Percentiles rank a stretch among this genome's conserved stretches.
phyloP scores from a whole-genome alignment of 2,329 filamentous ascomycete species.

The Exophiala aquamarina region DNA sequence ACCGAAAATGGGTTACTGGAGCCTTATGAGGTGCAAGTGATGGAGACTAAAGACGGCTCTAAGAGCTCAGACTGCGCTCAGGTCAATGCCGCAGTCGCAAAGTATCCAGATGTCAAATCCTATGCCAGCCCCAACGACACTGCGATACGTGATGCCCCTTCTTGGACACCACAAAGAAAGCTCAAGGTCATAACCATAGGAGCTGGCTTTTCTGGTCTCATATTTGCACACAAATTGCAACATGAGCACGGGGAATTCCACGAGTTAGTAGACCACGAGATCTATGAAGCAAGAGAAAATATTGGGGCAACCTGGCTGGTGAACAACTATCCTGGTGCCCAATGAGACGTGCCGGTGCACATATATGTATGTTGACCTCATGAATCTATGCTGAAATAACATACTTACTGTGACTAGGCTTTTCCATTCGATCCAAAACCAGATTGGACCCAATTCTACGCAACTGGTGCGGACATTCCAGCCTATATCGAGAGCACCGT shows the following conservation, averaged over 20 bases:
- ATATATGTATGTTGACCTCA: background rate
- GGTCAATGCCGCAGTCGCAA: no score
- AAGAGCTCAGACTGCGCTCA: no score
- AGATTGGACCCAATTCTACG: constrained; percentile 68
- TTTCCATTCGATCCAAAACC: constrained; percentile 66
- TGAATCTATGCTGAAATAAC: background rate
- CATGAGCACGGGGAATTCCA: background rate
- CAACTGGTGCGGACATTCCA: constrained; percentile 65
- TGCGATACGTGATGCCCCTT: background rate
- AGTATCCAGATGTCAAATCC: no score
- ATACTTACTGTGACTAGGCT: constrained; percentile 4
- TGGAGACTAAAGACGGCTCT: no score
- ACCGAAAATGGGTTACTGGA: no score
- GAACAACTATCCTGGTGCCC: background rate
- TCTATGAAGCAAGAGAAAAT: background rate
- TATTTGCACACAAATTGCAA: background rate
- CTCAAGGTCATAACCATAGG: background rate
- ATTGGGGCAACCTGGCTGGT: background rate
- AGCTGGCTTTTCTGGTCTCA: background rate
- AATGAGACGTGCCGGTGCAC: background rate
- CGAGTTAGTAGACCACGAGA: background rate
- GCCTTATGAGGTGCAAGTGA: no score
- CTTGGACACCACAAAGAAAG: background rate
- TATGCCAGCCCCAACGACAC: no score
- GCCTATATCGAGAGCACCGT: constrained; percentile 66